Evolutionary conservation across 345 rosid species (phyloP).

Genomic region (Boechera retrofracta): DNA sequence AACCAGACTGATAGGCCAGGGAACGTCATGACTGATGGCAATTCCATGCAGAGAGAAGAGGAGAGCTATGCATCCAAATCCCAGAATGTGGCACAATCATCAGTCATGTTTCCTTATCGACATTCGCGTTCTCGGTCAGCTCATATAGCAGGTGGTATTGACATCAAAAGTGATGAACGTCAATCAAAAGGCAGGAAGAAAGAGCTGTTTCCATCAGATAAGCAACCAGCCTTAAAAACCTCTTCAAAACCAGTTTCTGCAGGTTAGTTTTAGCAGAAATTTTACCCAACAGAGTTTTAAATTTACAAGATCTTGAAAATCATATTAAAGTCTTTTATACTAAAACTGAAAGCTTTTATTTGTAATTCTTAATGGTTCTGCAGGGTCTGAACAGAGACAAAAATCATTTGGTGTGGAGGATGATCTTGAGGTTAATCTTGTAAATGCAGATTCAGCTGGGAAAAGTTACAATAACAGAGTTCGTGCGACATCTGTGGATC

Average conservation of each 20-base stretch:
- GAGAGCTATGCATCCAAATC: constrained; percentile 48
- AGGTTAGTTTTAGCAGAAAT: constrained; percentile 26
- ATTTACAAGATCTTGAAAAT: constrained; percentile 1
- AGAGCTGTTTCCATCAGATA: constrained; percentile 47
- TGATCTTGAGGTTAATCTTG: constrained; percentile 49
- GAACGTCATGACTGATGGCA: constrained; percentile 42
- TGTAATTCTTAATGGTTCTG: constrained; percentile 7
- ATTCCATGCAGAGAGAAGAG: constrained; percentile 61
- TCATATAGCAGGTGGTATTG: constrained; percentile 45
- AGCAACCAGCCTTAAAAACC: constrained; percentile 47
- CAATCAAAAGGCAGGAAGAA: constrained; percentile 52
- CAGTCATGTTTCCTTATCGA: constrained; percentile 48
- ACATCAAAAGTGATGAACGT: constrained; percentile 47
- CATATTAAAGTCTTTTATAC: neutral
- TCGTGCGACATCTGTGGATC: constrained; percentile 51
- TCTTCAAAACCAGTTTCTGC: constrained; percentile 55
- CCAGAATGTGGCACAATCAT: constrained; percentile 33
- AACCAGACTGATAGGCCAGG: constrained; percentile 38
- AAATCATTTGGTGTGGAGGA: constrained; percentile 56
- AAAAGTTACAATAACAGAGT: constrained; percentile 42
- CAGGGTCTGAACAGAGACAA: constrained; percentile 58
- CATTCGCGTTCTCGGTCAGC: constrained; percentile 66
- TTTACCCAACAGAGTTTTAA: neutral
- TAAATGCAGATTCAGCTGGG: constrained; percentile 46
- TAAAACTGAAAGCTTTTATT: neutral